Percentiles rank a stretch among this genome's conserved stretches.
Conservation (phyloP, 495 filamentous ascomycete species). For the Lasiosphaeria ovina region DNA sequence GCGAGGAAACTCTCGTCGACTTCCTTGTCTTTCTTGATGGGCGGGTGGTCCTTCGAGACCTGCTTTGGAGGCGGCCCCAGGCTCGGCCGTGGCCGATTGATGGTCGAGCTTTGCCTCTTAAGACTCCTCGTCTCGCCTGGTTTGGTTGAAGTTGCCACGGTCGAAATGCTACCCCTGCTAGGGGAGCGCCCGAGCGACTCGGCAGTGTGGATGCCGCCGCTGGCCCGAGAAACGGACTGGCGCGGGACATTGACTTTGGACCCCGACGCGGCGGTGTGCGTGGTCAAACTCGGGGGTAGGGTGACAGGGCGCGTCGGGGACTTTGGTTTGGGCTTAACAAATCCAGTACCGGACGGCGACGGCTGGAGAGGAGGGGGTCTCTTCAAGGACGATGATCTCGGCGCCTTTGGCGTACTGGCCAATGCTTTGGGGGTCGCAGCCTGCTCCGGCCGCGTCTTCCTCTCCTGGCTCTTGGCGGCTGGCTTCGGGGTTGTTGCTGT, state of each 20-base stretch:
- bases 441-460: conserved; percentile 27
- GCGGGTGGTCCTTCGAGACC: conserved; percentile 39
- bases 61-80: conserved; percentile 50
- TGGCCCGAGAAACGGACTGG: conserved; percentile 39
- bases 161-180: conserved; percentile 46
- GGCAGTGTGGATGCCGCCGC: conserved; percentile 27
- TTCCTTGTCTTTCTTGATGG: conserved; percentile 41
- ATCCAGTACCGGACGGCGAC: conserved; percentile 38
- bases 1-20: conserved; percentile 78
- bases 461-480: conserved; percentile 32
- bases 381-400: conserved; percentile 27
- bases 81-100: conserved; percentile 46
- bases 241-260: conserved; percentile 48
- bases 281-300: conserved; percentile 58
- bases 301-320: conserved; percentile 65
- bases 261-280: conserved; percentile 61
- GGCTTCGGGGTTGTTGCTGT: conserved; percentile 24
- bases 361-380: conserved; percentile 36
- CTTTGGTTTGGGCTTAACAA: conserved; percentile 58
- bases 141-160: conserved; percentile 21
- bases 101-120: conserved; percentile 42
- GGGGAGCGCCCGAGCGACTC: conserved; percentile 38
- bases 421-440: conserved; percentile 29
- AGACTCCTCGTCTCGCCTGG: conserved; percentile 24
- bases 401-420: conserved; percentile 28